Base-by-base conservation (phyloP, 2,329 filamentous ascomycete species). In the Clarireedia homoeocarpa region DNA sequence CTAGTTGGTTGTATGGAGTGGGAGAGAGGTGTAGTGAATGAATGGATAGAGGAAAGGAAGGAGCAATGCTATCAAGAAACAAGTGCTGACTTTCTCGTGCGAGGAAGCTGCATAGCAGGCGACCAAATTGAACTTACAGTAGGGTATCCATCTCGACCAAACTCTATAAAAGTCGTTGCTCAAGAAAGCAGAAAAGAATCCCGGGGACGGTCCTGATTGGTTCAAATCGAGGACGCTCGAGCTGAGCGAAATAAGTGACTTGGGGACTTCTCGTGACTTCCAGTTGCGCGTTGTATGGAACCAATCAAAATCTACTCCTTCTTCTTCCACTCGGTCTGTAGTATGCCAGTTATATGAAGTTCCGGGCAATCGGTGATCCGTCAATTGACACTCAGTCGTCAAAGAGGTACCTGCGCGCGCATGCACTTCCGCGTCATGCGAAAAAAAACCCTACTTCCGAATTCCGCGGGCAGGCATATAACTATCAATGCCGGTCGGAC, bases 91-190 rank as follows among this genome's bases (percentile, higher is more conserved):
- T 23, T 44, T 44, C n/a, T 23, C 17, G 17, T 44, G 17, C 40
- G 23, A 44, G 44, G 44, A 47, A 47, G 44, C 27, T 44, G n/a
- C 39, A 27, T 44, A 44, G 20, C n/a, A 2, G 40, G 23, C 6
- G 17, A 10, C 24, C n/a, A 27, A 45, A 10, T 2, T 23, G 14
- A 38, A 55, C 53, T 55, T 15, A 55, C 53, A 55, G 50, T 51
- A 55, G 38, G 51, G 53, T 55, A 55, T 55, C 53, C 53, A 55
- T 55, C 15, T 38, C 27, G 30, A 30, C 34, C 15, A 24, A 38
- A 15, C 42, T 7, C 26, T 39, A 45, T 9, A 20, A 38, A 38
- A 36, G 9, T 6, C 36, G 2, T 12, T 27, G 49, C 14, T 51
- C 15, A 14, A 20, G 14, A 45, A 38, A 51, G 24, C 15, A 42